phyloP scores from a whole-genome alignment of 768 basidiomycete species.

The Daedalea quercina region DNA sequence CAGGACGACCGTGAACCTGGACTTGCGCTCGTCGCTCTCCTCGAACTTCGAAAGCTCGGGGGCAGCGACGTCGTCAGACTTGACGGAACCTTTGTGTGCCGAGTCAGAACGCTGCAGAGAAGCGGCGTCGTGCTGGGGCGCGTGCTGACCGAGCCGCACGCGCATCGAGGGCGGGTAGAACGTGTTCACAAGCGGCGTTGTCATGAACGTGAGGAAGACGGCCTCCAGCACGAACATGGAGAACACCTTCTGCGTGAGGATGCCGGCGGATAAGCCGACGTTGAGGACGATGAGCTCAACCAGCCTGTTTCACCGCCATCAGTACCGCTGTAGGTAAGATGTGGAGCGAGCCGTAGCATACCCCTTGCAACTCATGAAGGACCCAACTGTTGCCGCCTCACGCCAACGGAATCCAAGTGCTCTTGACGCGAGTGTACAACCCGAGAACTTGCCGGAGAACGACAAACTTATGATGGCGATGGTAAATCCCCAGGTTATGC shows the following conservation, averaged over 20 bases:
- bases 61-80: constrained; percentile 1
- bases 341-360: constrained; percentile 16
- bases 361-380: constrained; percentile 96
- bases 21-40: constrained; percentile 32
- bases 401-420: constrained; percentile 69
- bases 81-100: constrained; percentile 1
- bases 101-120: constrained; percentile 24
- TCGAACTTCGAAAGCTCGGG: constrained; percentile 9
- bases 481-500: constrained; percentile 84
- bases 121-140: constrained; percentile 34
- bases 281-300: constrained; percentile 96
- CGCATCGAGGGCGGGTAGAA: constrained; percentile 65
- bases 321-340: background rate
- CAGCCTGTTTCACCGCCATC: constrained; percentile 36
- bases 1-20: constrained; percentile 76
- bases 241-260: constrained; percentile 68
- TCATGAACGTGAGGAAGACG: constrained; percentile 77
- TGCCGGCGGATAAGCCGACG: constrained; percentile 78
- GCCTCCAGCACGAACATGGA: constrained; percentile 94
- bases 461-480: constrained; percentile 73
- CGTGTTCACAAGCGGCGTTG: constrained; percentile 63
- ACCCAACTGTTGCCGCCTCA: constrained; percentile 79
- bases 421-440: constrained; percentile 67
- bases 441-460: constrained; percentile 85
- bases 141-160: constrained; percentile 39